Evolutionary conservation across 2,329 filamentous ascomycete species (phyloP), one percentile per base, ranked within the genome.

Genomic region (Aspergillus jensenii): DNA sequence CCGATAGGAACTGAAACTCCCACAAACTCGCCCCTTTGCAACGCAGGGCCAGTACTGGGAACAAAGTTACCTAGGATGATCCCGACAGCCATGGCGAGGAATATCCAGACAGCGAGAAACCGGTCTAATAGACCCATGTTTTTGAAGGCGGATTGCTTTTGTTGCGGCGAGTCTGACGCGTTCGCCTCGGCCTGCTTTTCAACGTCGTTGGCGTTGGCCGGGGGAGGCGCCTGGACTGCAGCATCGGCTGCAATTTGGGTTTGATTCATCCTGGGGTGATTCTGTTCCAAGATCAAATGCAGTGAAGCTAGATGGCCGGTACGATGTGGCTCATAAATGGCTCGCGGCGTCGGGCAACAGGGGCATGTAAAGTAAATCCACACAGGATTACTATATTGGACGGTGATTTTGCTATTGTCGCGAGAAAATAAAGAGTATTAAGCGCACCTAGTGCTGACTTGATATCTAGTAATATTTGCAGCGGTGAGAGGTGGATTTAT

Each of bases 201-300:
- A 31, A 57, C 40, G 33, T 60, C 58, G 19, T 11, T 54, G 33
- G 59, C 52, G 41, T 56, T 52, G 46, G 59, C 37, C 25, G 25
- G 25, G 25, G 21, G 3, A 40, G 23, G 62, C 14, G 37, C 37
- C 74, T 27, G 25, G 0, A 27, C 63, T 66, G 91, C 87, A 0
- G 90, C 90, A 15, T 40, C 37, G 14, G 37, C 37, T 40, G 37
- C 37, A 40, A n/a, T 17, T 23, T 40, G 14, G 37, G n/a, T 40
- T n/a, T 40, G 37, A 40, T 40, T 40, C 37, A 40, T 40, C 37
- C 37, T 40, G 1, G 41, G 41, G 95, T 70, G 33, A 96, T 83
- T 90, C 91, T 96, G 69, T 96, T 96, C 92, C 64, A 4, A 95
- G 74, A 58, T 88, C 91, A 66, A 96, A 90, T 0, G 71, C 78